Conservation (phyloP, 805 yeast genomes). For the Metahyphopichia silvanorum region DNA sequence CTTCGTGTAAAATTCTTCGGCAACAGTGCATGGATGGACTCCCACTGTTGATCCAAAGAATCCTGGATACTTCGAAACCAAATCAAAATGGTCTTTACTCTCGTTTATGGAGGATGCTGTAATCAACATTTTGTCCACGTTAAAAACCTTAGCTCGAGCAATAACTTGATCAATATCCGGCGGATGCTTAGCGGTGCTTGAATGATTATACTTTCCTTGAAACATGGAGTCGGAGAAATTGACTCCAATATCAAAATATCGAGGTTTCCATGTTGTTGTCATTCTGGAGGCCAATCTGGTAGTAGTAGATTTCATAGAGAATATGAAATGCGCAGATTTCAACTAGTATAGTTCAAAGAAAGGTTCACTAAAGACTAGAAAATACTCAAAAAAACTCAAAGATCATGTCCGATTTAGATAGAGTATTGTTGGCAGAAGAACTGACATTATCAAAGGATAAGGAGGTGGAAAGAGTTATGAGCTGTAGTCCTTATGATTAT, state of each 20-base stretch:
- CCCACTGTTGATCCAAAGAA: slow-evolving; percentile 72
- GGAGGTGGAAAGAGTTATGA: slow-evolving; percentile 55
- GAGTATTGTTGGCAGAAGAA: slow-evolving; percentile 20
- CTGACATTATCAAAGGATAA: slow-evolving; percentile 35
- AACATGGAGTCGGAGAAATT: slow-evolving; percentile 90
- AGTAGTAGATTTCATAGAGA: background rate
- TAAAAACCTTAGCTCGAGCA: slow-evolving; percentile 57
- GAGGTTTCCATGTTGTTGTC: slow-evolving; percentile 30
- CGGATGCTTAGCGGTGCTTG: slow-evolving; percentile 51
- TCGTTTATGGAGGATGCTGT: slow-evolving; percentile 82
- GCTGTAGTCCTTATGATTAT: slow-evolving; percentile 47
- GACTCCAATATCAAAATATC: slow-evolving; percentile 51
- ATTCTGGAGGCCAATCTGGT: background rate
- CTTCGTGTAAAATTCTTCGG: slow-evolving; percentile 32
- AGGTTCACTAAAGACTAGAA: no score
- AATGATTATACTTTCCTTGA: slow-evolving; percentile 72
- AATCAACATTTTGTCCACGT: slow-evolving; percentile 68
- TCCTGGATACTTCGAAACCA: slow-evolving; percentile 42
- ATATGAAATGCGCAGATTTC: no score
- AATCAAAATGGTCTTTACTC: slow-evolving; percentile 54
- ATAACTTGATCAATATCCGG: slow-evolving; percentile 65
- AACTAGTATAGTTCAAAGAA: no score
- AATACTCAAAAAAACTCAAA: background rate
- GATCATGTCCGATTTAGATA: slow-evolving; percentile 13
- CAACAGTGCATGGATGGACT: slow-evolving; percentile 90